A percentile compares a stretch with the other conserved stretches of the same genome.
These are phyloP conservation scores for Backusella tarrabulga DNA, from an alignment of 192 early-diverging fungal genomes.

Conservation along the genomic window DNA sequence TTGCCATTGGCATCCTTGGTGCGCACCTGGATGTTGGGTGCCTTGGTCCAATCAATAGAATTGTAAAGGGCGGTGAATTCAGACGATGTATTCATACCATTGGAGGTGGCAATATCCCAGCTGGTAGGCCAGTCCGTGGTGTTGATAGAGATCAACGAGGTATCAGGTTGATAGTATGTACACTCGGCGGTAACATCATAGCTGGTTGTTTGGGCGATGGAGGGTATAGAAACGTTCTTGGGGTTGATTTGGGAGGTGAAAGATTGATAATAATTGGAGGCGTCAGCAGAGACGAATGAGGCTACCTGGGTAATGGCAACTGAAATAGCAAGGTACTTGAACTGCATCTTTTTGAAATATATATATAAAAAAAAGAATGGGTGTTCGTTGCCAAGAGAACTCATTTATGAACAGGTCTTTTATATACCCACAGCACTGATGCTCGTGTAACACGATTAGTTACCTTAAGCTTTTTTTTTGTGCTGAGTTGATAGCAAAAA, in stretches of 20 bases:
- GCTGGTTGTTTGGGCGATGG: constrained; percentile 27
- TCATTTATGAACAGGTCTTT: not conserved
- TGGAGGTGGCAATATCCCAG: constrained; percentile 29
- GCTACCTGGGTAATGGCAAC: constrained; percentile 17
- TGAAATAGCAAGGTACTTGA: constrained; percentile 22
- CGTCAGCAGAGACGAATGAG: not conserved
- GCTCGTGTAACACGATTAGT: not conserved
- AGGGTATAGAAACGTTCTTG: constrained; percentile 30
- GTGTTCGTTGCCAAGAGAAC: not conserved
- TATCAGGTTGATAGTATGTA: constrained; percentile 21
- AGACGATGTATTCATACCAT: constrained; percentile 31
- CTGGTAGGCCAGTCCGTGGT: constrained; percentile 22
- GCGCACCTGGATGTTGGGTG: constrained; percentile 36
- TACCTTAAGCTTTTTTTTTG: not conserved
- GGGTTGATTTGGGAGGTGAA: constrained; percentile 17
- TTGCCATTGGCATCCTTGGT: constrained; percentile 17
- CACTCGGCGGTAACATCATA: constrained; percentile 23
- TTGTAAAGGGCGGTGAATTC: constrained; percentile 44
- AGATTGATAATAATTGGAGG: not conserved
- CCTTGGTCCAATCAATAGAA: constrained; percentile 41
- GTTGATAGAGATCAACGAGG: constrained; percentile 10
- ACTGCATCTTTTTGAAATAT: constrained; percentile 22
- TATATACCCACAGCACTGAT: constrained; percentile 6
- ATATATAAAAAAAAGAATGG: not conserved
- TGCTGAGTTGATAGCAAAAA: not conserved